Evolutionary conservation across 1,284 basidiomycete species (phyloP).

Genomic region (Pseudozyma thailandica): DNA sequence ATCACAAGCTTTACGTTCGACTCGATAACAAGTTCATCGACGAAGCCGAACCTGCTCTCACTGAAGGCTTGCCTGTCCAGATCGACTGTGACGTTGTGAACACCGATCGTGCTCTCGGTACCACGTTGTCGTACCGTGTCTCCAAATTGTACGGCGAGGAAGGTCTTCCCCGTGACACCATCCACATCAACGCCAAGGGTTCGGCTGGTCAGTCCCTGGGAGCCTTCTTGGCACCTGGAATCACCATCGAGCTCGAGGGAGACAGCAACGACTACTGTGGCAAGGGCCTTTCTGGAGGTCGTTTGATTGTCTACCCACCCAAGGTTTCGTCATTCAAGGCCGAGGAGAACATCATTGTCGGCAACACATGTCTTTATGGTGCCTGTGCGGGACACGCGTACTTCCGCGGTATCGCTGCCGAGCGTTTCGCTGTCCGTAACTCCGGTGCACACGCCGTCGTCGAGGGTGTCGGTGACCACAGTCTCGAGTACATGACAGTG

Average conservation of each 20-base stretch:
- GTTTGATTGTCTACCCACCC: slow-evolving; percentile 63
- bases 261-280: slow-evolving; percentile 63
- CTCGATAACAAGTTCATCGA: slow-evolving; percentile 67
- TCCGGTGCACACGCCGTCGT: slow-evolving; percentile 65
- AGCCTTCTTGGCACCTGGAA: slow-evolving; percentile 63
- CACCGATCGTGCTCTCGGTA: slow-evolving; percentile 64
- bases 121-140: slow-evolving; percentile 65
- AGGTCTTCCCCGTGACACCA: slow-evolving; percentile 62
- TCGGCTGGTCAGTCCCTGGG: slow-evolving; percentile 63
- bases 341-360: slow-evolving; percentile 64
- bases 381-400: slow-evolving; percentile 60
- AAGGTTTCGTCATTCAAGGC: slow-evolving; percentile 64
- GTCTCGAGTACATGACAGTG: slow-evolving; percentile 60
- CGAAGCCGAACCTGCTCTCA: slow-evolving; percentile 63
- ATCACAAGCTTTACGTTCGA: slow-evolving; percentile 65
- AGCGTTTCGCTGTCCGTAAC: slow-evolving; percentile 66
- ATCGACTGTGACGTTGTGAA: slow-evolving; percentile 66
- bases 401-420: slow-evolving; percentile 63
- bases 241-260: slow-evolving; percentile 65
- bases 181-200: slow-evolving; percentile 66
- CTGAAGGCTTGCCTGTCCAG: slow-evolving; percentile 61
- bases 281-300: slow-evolving; percentile 60
- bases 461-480: slow-evolving; percentile 64
- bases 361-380: slow-evolving; percentile 59
- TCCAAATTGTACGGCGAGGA: slow-evolving; percentile 65